Conservation (phyloP, 108 stramenopile genomes). For the Nitzschia sp. region DNA sequence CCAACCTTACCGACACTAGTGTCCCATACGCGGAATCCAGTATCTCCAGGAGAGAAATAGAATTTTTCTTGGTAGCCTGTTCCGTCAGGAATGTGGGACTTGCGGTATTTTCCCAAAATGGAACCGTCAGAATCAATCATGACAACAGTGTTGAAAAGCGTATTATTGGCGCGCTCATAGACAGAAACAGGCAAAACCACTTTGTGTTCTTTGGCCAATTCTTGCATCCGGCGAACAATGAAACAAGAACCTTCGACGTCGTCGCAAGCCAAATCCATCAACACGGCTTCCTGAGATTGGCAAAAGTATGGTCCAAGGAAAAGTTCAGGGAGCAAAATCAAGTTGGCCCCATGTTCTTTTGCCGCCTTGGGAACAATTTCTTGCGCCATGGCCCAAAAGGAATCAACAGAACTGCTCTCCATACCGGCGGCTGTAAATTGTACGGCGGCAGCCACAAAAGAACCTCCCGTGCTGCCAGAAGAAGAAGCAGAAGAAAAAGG, state of each 20-base stretch:
- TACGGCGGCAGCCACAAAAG: slow-evolving; percentile 41
- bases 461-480: background rate
- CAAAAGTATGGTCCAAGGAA: slow-evolving; percentile 62
- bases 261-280: slow-evolving; percentile 37
- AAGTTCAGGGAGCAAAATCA: slow-evolving; percentile 54
- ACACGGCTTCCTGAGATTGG: slow-evolving; percentile 48
- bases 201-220: slow-evolving; percentile 32
- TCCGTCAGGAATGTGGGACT: slow-evolving; percentile 75
- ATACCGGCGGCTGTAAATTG: slow-evolving; percentile 40
- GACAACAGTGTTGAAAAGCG: slow-evolving; percentile 51
- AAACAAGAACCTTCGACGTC: slow-evolving; percentile 30
- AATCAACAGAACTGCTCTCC: slow-evolving; percentile 23
- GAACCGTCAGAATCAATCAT: slow-evolving; percentile 73
- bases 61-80: slow-evolving; percentile 86
- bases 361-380: slow-evolving; percentile 31
- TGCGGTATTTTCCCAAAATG: slow-evolving; percentile 59
- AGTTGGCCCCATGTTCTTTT: slow-evolving; percentile 32
- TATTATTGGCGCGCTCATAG: slow-evolving; percentile 47
- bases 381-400: slow-evolving; percentile 35
- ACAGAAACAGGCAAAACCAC: slow-evolving; percentile 63
- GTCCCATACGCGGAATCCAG: slow-evolving; percentile 67
- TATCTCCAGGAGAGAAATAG: slow-evolving; percentile 81
- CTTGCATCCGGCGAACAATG: slow-evolving; percentile 31
- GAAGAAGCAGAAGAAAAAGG: background rate
- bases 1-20: slow-evolving; percentile 59